These are phyloP conservation scores for Dipodascopsis uninucleata DNA, from an alignment of 805 yeast genomes.

Conservation along the genomic window DNA sequence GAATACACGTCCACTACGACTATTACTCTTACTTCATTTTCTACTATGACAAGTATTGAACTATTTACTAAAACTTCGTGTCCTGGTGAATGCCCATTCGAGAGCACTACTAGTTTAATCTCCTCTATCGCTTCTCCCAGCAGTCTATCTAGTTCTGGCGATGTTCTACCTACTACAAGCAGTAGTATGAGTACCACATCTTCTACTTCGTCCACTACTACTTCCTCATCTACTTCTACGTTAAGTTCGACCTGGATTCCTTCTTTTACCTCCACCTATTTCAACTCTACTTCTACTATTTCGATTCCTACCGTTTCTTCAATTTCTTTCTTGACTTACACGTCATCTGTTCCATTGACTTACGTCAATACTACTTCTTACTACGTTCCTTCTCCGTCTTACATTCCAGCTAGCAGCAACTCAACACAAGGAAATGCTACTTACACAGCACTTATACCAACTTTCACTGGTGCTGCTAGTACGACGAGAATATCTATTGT, in stretches of 20 bases:
- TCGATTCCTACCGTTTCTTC: too few relatives aligned
- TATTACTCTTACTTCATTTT: background rate
- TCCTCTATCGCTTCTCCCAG: conserved; percentile 9
- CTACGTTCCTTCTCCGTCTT: background rate
- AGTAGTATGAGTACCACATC: background rate
- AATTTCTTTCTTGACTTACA: too few relatives aligned
- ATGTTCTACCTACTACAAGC: background rate
- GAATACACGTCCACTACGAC: conserved; percentile 5
- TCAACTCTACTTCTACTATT: background rate
- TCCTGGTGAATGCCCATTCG: background rate
- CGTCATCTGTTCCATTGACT: too few relatives aligned
- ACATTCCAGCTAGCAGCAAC: background rate
- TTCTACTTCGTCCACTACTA: background rate
- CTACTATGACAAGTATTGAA: background rate
- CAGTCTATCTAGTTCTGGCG: background rate
- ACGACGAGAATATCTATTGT: too few relatives aligned
- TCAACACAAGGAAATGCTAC: conserved; percentile 2
- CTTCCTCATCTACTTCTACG: background rate
- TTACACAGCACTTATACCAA: conserved; percentile 1
- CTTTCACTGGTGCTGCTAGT: conserved; percentile 4
- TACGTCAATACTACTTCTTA: too few relatives aligned
- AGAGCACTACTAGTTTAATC: conserved; percentile 3
- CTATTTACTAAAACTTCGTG: conserved; percentile 1
- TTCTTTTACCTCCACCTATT: background rate
- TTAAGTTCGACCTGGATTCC: background rate